These are phyloP conservation scores for Phoma sp. DNA, from an alignment of 2,329 filamentous ascomycete species.

Conservation along the genomic window DNA sequence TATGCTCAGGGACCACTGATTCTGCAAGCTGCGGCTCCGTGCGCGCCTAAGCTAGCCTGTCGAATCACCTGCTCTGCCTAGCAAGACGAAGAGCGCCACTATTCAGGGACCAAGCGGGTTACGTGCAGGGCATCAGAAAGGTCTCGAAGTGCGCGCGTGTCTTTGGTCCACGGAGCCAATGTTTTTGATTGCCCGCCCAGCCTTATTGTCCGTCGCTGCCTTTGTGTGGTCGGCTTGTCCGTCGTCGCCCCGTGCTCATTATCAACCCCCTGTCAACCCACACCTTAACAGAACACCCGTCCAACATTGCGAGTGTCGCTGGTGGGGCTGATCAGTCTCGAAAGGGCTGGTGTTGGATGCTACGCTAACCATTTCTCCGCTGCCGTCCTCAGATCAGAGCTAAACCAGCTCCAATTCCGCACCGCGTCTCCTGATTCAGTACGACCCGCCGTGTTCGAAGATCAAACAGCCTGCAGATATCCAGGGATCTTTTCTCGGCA, in stretches of 20 bases:
- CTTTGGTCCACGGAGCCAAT: conserved; percentile 23
- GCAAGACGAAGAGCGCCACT: conserved; percentile 34
- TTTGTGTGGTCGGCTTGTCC: conserved; percentile 22
- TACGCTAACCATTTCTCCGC: conserved; percentile 39
- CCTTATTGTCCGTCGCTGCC: conserved; percentile 12
- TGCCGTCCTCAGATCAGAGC: conserved; percentile 41
- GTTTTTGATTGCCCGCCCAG: conserved; percentile 23
- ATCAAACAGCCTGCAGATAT: conserved; percentile 34
- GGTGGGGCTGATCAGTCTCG: conserved; percentile 36
- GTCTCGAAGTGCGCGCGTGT: conserved; percentile 19
- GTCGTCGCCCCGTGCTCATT: conserved; percentile 4
- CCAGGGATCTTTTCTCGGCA: conserved; percentile 32
- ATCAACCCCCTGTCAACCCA: conserved; percentile 20
- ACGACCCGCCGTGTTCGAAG: conserved; percentile 31
- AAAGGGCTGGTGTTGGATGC: conserved; percentile 31
- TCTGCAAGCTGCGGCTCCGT: conserved; percentile 40
- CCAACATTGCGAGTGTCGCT: conserved; percentile 43
- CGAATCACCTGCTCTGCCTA: conserved; percentile 39
- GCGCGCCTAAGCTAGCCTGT: conserved; percentile 29
- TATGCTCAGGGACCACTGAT: conserved; percentile 27
- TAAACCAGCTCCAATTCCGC: conserved; percentile 43
- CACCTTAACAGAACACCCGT: conserved; percentile 25
- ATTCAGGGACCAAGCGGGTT: conserved; percentile 42
- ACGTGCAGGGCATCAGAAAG: conserved; percentile 27
- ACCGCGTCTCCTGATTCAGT: conserved; percentile 38